A percentile compares a stretch with the other conserved stretches of the same genome.
Conservation (phyloP, 306 rosid species). For the Castanopsis chinensis region DNA sequence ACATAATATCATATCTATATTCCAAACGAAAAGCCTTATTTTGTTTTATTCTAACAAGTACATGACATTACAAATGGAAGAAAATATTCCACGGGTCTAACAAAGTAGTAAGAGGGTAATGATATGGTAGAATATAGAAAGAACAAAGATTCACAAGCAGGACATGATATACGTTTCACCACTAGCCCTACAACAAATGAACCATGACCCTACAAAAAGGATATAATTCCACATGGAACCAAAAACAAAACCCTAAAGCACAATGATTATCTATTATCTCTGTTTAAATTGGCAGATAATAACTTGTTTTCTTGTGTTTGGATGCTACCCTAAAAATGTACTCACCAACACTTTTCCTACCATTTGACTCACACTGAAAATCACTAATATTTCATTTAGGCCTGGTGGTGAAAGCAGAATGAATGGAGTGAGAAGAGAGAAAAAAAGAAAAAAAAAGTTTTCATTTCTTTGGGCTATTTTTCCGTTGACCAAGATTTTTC, state of each 20-base stretch:
- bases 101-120: not conserved
- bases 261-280: not conserved
- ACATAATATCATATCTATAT: constrained; percentile 1
- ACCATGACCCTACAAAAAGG: constrained; percentile 1
- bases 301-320: too few species aligned
- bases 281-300: not conserved
- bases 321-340: too few species aligned
- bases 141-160: constrained; percentile 8
- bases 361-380: too few species aligned
- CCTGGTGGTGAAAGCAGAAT: too few species aligned
- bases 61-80: not conserved
- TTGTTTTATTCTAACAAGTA: not conserved
- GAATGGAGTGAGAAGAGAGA: too few species aligned
- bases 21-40: not conserved
- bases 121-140: not conserved
- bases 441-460: too few species aligned
- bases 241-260: not conserved
- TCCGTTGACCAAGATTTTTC: too few species aligned
- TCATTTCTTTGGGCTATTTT: too few species aligned
- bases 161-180: not conserved
- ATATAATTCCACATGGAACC: not conserved
- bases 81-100: not conserved
- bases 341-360: too few species aligned
- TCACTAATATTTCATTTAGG: too few species aligned
- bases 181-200: not conserved